Base-by-base conservation (phyloP, 768 basidiomycete species). In the Thelephora ganbajun region DNA sequence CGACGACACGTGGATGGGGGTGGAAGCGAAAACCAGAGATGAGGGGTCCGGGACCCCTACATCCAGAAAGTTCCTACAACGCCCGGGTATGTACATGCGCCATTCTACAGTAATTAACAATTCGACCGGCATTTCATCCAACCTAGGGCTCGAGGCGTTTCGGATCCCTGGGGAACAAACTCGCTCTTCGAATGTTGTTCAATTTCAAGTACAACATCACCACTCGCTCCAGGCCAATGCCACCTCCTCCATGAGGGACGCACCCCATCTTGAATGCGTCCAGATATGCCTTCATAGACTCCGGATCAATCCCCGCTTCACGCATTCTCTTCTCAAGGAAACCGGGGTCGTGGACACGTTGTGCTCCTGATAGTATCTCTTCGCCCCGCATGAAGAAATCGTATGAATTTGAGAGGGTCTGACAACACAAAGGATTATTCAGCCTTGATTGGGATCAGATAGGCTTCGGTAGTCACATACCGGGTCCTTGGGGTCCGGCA, bases 371-470 rank as follows among this genome's bases (percentile, higher is more conserved):
- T 35, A 98, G 73, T 59, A 99, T 98, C 65, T 99, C 96, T 66
- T 99, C 92, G 11, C 96, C 96, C 30, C 96, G 79, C 94, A 99
- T 97, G 76, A 99, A 98, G 69, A 99, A 98, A 67, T 99, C 96
- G 65, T 98, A 99, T 19, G 96, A 98, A 66, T 98, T 98, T 45
- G 96, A 97, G 35, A 96, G 70, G 6, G 78, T 80, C 84, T 93
- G 57, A 12, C 6, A 44, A 52, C 12, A 6, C 2, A 33, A 35
- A 30, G 11, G 33, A 11, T 36, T 41, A n/a, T 43, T 11, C 16
- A 19, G 23, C n/a, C 26, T 9, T 30, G 26, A 30, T 9, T 30
- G 26, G 26, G 33, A 26, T 16, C n/a, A 13, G n/a, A 30, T 48
- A 33, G 16, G 42, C 47, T 19, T 50, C 45, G 51, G 35, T 33